A percentile compares a stretch with the other conserved stretches of the same genome.
These are phyloP conservation scores for Actinomucor elegans DNA, from an alignment of 371 early-diverging fungal species.

Conservation along the genomic window DNA sequence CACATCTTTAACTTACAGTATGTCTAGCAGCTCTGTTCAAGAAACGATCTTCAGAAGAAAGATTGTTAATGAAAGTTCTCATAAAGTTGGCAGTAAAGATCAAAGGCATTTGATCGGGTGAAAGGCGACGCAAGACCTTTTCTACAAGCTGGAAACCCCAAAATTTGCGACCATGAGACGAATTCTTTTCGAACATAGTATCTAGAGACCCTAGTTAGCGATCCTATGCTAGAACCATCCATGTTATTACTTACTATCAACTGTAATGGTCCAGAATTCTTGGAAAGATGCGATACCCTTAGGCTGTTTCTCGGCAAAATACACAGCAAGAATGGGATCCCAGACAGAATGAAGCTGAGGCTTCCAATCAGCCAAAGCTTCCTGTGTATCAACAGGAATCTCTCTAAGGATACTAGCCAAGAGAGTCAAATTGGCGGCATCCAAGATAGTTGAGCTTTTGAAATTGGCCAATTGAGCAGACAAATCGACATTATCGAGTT, in stretches of 20 bases:
- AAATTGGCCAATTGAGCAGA: constrained; percentile 40
- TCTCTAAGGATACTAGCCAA: constrained; percentile 60
- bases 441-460: constrained; percentile 54
- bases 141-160: constrained; percentile 87
- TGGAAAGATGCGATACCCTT: constrained; percentile 59
- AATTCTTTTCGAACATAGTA: constrained; percentile 65
- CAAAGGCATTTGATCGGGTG: constrained; percentile 64
- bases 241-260: constrained; percentile 61
- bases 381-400: constrained; percentile 43
- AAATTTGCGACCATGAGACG: constrained; percentile 84
- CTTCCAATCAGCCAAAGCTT: constrained; percentile 61
- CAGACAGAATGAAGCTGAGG: constrained; percentile 84
- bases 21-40: constrained; percentile 78
- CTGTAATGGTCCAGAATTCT: constrained; percentile 79
- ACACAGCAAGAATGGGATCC: constrained; percentile 65
- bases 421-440: constrained; percentile 54
- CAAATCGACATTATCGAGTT: constrained; percentile 46
- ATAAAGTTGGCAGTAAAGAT: constrained; percentile 84
- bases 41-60: constrained; percentile 71
- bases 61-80: constrained; percentile 79
- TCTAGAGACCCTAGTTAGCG: constrained; percentile 37
- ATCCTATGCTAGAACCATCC: not conserved
- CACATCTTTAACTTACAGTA: constrained; percentile 57
- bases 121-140: constrained; percentile 63
- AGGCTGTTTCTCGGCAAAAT: constrained; percentile 33